phyloP scores from a whole-genome alignment of 768 basidiomycete species.

The Coprinellus aureogranulatus region DNA sequence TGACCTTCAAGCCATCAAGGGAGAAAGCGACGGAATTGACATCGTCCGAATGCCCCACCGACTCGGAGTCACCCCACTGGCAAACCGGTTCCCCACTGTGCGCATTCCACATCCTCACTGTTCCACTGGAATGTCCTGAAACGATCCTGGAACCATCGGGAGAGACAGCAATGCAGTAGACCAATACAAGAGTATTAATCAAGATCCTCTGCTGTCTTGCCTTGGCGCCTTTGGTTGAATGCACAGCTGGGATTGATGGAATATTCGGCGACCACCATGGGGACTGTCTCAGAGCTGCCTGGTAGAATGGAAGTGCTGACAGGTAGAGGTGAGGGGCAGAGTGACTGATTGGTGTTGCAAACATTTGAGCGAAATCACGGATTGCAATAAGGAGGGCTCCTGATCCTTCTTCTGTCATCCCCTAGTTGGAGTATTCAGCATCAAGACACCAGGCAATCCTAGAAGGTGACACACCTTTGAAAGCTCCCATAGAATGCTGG shows the following conservation, averaged over 20 bases:
- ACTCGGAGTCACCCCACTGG: no score
- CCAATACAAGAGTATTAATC: slow-evolving; percentile 12
- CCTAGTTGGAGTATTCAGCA: no score
- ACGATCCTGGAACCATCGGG: slow-evolving; percentile 6
- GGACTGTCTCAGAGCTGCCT: not conserved
- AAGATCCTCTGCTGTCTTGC: slow-evolving; percentile 1
- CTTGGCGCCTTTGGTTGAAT: not conserved
- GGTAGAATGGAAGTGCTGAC: slow-evolving; percentile 24
- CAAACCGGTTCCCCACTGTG: no score
- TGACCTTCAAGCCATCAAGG: no score
- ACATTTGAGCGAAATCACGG: slow-evolving; percentile 12
- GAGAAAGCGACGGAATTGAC: no score
- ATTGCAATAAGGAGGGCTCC: slow-evolving; percentile 13
- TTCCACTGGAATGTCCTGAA: no score
- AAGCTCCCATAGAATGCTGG: not conserved
- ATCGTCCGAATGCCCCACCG: no score
- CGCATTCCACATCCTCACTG: no score
- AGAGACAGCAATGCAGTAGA: slow-evolving; percentile 20
- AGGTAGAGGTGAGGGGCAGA: slow-evolving; percentile 24
- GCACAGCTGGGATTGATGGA: not conserved
- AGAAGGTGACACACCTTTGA: slow-evolving; percentile 5
- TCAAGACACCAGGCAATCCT: no score
- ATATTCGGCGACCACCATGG: not conserved
- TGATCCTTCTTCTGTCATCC: no score
- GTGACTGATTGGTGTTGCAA: slow-evolving; percentile 11